Percentiles rank a stretch among this genome's conserved stretches.
Conservation (phyloP, 1,284 basidiomycete species). For the Rhodotorula glutinis region DNA sequence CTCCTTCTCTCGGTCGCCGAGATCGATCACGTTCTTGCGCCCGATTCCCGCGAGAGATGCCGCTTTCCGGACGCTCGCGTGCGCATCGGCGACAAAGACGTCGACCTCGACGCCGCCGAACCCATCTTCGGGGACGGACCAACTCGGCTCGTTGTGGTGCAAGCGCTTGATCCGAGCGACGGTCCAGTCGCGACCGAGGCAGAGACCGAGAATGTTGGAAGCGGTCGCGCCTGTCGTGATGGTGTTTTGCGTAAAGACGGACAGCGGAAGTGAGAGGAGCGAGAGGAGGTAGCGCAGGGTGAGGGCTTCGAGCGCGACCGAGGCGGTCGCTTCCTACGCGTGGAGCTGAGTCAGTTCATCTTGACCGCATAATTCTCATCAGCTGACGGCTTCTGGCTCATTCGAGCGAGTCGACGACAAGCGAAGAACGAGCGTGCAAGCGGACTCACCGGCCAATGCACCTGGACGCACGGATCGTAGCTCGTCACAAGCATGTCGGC, state of each 20-base stretch:
- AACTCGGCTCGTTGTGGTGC: slow-evolving; percentile 41
- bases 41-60: slow-evolving; percentile 54
- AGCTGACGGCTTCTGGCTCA: slow-evolving; percentile 31
- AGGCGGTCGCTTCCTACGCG: slow-evolving; percentile 42
- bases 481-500: slow-evolving; percentile 48
- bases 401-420: slow-evolving; percentile 6
- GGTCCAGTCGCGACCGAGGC: slow-evolving; percentile 40
- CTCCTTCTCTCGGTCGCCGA: slow-evolving; percentile 40
- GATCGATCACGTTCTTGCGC: slow-evolving; percentile 48
- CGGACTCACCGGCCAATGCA: slow-evolving; percentile 42
- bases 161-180: slow-evolving; percentile 28
- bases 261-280: slow-evolving; percentile 49
- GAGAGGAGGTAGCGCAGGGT: slow-evolving; percentile 52
- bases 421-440: not conserved
- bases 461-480: slow-evolving; percentile 52
- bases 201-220: slow-evolving; percentile 54
- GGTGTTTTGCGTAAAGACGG: slow-evolving; percentile 50
- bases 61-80: slow-evolving; percentile 54
- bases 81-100: slow-evolving; percentile 52
- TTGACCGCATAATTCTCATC: not conserved
- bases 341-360: not conserved
- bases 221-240: slow-evolving; percentile 56
- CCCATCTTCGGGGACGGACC: slow-evolving; percentile 52
- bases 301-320: slow-evolving; percentile 51
- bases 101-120: slow-evolving; percentile 49